Percentiles rank a stretch among this genome's conserved stretches.
These are phyloP conservation scores for Phallus indusiatus DNA, from an alignment of 768 basidiomycete genomes.

Conservation along the genomic window DNA sequence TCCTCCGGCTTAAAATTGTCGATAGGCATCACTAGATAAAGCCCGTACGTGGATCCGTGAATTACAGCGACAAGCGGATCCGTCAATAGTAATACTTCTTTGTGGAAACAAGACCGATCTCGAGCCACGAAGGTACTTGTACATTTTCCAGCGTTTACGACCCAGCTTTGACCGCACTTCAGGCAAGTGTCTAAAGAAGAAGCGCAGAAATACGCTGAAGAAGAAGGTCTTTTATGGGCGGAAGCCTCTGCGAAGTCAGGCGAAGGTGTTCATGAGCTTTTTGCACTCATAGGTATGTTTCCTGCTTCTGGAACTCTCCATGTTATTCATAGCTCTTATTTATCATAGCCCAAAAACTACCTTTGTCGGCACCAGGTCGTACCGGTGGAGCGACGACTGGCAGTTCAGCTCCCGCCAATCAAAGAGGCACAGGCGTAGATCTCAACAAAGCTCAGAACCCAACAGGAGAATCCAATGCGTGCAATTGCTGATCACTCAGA, in stretches of 20 bases:
- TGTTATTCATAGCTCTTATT: background rate
- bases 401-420: conserved; percentile 37
- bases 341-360: conserved; percentile 73
- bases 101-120: conserved; percentile 96
- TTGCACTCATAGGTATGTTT: conserved; percentile 72
- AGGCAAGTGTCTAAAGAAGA: conserved; percentile 75
- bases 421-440: conserved; percentile 57
- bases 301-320: background rate
- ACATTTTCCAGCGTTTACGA: background rate
- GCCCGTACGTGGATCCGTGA: conserved; percentile 95
- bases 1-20: background rate
- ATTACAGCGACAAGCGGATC: conserved; percentile 95
- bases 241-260: conserved; percentile 89
- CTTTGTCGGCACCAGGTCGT: conserved; percentile 64
- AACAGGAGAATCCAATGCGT: conserved; percentile 43
- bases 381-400: conserved; percentile 39
- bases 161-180: background rate
- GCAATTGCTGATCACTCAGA: conserved; percentile 55
- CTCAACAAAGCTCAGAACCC: conserved; percentile 57
- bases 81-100: conserved; percentile 90
- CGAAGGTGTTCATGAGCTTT: conserved; percentile 78
- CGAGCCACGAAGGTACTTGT: conserved; percentile 49
- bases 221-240: conserved; percentile 88
- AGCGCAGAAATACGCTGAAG: conserved; percentile 85
- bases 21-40: conserved; percentile 77